Evolutionary conservation across 2,329 filamentous ascomycete species (phyloP).

Genomic region (Arachnopeziza araneosa): DNA sequence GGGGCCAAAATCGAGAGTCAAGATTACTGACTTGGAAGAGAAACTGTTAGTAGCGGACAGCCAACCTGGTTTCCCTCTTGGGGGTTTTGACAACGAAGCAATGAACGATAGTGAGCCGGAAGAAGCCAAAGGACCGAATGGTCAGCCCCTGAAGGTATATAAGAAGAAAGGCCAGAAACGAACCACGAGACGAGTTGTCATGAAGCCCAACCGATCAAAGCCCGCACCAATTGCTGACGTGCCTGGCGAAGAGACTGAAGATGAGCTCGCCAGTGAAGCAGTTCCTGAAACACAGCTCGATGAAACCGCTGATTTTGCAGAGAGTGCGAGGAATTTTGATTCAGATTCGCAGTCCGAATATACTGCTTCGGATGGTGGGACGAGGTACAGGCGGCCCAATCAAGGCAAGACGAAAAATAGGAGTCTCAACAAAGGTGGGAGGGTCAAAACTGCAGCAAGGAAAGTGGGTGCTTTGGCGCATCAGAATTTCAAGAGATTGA

Average conservation of each 20-base stretch:
- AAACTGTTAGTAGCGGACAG: constrained; percentile 39
- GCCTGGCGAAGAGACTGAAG: constrained; percentile 33
- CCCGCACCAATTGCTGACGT: constrained; percentile 36
- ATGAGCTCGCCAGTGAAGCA: constrained; percentile 24
- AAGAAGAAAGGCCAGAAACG: constrained; percentile 85
- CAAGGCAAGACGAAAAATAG: constrained; percentile 26
- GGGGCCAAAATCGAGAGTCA: constrained; percentile 16
- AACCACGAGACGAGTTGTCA: constrained; percentile 64
- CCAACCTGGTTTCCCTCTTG: constrained; percentile 41
- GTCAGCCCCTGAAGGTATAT: constrained; percentile 56
- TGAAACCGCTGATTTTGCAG: constrained; percentile 10
- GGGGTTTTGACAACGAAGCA: constrained; percentile 59
- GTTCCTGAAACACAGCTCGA: constrained; percentile 24
- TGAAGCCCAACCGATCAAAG: constrained; percentile 47
- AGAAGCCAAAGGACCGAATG: constrained; percentile 43
- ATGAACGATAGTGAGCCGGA: constrained; percentile 50
- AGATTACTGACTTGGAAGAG: not conserved
- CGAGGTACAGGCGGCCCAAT: constrained; percentile 28
- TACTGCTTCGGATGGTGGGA: constrained; percentile 32
- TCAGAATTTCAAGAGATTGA: constrained; percentile 61
- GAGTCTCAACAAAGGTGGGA: constrained; percentile 28
- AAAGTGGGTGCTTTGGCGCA: constrained; percentile 62
- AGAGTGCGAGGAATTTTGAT: constrained; percentile 28
- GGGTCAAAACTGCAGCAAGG: constrained; percentile 46
- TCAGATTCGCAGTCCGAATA: constrained; percentile 28